A percentile compares a stretch with the other conserved stretches of the same genome.
Evolutionary conservation across 306 rosid species (phyloP).

Genomic region (Prinsepia uniflora): DNA sequence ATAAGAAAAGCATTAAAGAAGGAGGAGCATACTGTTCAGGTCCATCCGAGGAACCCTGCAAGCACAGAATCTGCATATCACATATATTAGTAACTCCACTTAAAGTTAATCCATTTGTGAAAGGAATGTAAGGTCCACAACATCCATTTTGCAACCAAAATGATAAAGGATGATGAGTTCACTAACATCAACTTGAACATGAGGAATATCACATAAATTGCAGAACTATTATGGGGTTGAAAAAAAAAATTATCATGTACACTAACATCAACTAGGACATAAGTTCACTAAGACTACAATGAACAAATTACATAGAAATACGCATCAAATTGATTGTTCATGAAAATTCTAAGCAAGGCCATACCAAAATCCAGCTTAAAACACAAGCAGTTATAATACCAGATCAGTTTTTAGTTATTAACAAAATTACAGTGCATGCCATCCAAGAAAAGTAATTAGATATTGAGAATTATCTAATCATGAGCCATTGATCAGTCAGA

Average conservation of each 20-base stretch:
- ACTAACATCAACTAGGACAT: too few relatives aligned
- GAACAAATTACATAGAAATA: not conserved
- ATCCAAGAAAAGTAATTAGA: not conserved
- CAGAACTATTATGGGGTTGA: too few relatives aligned
- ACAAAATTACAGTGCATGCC: not conserved
- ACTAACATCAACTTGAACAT: too few relatives aligned
- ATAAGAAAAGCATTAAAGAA: slow-evolving; percentile 21
- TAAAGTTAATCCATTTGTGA: not conserved
- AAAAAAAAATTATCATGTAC: too few relatives aligned
- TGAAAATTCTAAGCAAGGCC: slow-evolving; percentile 1
- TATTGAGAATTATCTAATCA: not conserved
- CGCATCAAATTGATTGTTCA: not conserved
- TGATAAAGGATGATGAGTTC: not conserved
- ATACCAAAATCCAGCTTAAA: slow-evolving; percentile 4
- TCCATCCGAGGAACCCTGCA: slow-evolving; percentile 92
- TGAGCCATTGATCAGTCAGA: not conserved
- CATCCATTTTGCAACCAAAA: not conserved
- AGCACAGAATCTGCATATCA: slow-evolving; percentile 72
- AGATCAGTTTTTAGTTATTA: not conserved
- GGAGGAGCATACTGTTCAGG: slow-evolving; percentile 73
- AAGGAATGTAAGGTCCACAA: not conserved
- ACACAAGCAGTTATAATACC: not conserved
- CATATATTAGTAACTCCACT: slow-evolving; percentile 24
- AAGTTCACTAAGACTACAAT: too few relatives aligned
- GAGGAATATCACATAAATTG: too few relatives aligned